These are phyloP conservation scores for Aspergillus japonicus DNA, from an alignment of 2,329 filamentous ascomycete species.

Conservation along the genomic window DNA sequence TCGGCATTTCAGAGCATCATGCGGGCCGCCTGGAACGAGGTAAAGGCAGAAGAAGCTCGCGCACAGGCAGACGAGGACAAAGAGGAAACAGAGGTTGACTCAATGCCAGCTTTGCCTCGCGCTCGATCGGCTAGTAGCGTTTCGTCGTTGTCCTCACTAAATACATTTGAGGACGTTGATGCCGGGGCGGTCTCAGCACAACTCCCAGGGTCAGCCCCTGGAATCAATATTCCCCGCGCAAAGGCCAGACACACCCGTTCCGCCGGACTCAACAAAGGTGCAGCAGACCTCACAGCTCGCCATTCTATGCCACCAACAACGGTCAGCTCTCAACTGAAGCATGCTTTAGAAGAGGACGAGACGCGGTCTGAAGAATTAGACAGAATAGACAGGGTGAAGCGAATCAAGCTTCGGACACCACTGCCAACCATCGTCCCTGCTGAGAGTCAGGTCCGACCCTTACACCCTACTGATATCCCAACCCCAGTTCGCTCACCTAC, in stretches of 20 bases:
- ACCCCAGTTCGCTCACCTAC: background rate
- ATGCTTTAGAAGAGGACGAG: slow-evolving; percentile 30
- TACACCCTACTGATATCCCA: slow-evolving; percentile 12
- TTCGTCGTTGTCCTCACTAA: slow-evolving; percentile 42
- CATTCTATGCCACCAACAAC: slow-evolving; percentile 22
- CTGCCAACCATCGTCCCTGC: slow-evolving; percentile 23
- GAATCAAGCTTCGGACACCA: slow-evolving; percentile 22
- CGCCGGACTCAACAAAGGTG: slow-evolving; percentile 26
- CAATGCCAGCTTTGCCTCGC: slow-evolving; percentile 16
- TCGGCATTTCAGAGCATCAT: slow-evolving; percentile 33
- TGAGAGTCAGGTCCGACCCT: slow-evolving; percentile 29
- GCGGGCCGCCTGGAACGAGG: slow-evolving; percentile 28
- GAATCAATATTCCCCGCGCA: slow-evolving; percentile 15
- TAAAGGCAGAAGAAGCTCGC: slow-evolving; percentile 16
- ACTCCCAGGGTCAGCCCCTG: slow-evolving; percentile 20
- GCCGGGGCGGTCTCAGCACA: slow-evolving; percentile 19
- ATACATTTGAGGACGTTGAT: slow-evolving; percentile 36
- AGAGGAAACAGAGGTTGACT: background rate
- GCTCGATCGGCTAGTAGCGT: slow-evolving; percentile 30
- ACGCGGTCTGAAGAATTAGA: slow-evolving; percentile 22
- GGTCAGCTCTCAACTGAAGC: slow-evolving; percentile 28
- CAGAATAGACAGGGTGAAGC: slow-evolving; percentile 20
- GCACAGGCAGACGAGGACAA: background rate
- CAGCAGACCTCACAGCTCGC: slow-evolving; percentile 14
- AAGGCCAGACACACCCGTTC: slow-evolving; percentile 28